Evolutionary conservation across 495 filamentous ascomycete genomes (phyloP).

Genomic region (Trichoderma virens): DNA sequence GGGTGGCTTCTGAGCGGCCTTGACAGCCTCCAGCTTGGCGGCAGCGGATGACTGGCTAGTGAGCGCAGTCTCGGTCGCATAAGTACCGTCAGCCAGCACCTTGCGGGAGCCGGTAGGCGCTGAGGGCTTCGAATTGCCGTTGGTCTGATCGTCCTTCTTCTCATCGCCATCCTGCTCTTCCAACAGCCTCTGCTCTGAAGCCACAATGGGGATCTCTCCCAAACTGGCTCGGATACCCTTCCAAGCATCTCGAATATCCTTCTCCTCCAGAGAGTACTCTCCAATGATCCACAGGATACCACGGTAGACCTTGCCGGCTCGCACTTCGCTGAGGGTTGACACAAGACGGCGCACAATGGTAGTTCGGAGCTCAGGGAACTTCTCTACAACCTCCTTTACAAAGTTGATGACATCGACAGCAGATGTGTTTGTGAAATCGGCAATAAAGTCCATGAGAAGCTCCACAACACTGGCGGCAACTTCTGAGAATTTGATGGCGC

Average conservation of each 20-base stretch:
- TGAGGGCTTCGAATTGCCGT: constrained; percentile 68
- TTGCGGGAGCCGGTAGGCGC: constrained; percentile 78
- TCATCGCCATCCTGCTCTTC: constrained; percentile 51
- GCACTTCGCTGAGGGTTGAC: constrained; percentile 83
- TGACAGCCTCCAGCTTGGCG: constrained; percentile 91
- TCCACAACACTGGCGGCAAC: constrained; percentile 95
- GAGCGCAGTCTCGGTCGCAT: constrained; percentile 92
- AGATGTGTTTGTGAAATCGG: constrained; percentile 93
- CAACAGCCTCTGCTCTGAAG: constrained; percentile 86
- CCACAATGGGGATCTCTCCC: constrained; percentile 94
- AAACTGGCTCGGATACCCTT: constrained; percentile 89
- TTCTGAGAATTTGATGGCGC: constrained; percentile 97
- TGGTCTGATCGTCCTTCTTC: constrained; percentile 63
- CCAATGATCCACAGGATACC: constrained; percentile 97
- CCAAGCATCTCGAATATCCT: constrained; percentile 94
- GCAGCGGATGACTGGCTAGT: constrained; percentile 85
- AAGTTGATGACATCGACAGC: constrained; percentile 98
- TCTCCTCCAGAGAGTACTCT: constrained; percentile 90
- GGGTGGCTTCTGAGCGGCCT: constrained; percentile 93
- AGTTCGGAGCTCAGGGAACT: constrained; percentile 82
- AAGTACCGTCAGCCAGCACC: constrained; percentile 93
- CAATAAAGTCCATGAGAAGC: constrained; percentile 98
- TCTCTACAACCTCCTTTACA: constrained; percentile 98
- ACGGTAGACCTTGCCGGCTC: constrained; percentile 94
- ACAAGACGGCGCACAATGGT: constrained; percentile 86